Evolutionary conservation across 176 grass and related monocot genomes (phyloP).

Genomic region (Avena sativa): DNA sequence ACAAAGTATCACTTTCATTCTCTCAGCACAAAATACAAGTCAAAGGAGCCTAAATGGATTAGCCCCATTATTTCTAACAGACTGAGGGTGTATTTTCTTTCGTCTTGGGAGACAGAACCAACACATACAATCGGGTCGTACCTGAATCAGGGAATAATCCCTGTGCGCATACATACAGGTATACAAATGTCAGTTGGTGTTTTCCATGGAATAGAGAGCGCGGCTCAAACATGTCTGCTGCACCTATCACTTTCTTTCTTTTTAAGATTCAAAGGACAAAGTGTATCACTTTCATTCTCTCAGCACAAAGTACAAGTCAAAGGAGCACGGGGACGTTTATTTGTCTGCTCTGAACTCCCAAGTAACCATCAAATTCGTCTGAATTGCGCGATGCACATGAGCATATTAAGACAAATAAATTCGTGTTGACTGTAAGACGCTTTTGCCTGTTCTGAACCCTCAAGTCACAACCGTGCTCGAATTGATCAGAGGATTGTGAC

Average conservation of each 20-base stretch:
- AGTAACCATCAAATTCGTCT: background rate
- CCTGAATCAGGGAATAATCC: background rate
- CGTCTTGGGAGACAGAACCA: background rate
- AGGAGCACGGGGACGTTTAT: background rate
- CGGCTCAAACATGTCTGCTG: background rate
- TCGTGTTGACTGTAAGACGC: background rate
- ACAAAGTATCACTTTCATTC: no score
- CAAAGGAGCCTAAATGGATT: no score
- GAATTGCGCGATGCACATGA: background rate
- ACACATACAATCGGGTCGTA: background rate
- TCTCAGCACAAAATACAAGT: no score
- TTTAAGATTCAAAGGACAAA: no score
- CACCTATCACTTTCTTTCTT: background rate
- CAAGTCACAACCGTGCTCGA: background rate
- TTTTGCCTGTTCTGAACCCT: no score
- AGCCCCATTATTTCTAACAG: no score
- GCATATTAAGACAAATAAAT: background rate
- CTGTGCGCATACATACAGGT: background rate
- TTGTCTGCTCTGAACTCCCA: background rate
- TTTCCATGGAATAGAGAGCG: background rate
- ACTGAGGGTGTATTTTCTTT: no score
- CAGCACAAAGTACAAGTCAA: background rate
- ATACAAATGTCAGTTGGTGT: background rate
- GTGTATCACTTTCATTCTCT: background rate
- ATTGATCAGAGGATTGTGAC: background rate